Evolutionary conservation across 257 asterid species (phyloP).

Genomic region (Hygrophila difformis): DNA sequence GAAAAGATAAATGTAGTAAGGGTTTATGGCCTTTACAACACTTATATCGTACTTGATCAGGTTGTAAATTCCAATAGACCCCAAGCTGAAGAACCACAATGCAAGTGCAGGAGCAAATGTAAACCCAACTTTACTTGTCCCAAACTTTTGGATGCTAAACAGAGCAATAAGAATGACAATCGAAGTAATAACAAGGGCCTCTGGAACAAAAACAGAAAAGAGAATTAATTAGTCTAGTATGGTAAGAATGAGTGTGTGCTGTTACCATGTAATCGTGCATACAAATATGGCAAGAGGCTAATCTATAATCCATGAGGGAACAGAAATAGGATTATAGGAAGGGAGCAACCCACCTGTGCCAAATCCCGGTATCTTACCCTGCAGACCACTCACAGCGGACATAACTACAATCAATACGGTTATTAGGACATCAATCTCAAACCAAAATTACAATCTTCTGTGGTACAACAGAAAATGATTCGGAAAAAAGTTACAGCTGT

Average conservation of each 20-base stretch:
- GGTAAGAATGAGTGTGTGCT: not conserved
- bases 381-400: conserved; percentile 95
- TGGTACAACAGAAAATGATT: too few species aligned
- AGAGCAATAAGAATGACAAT: conserved; percentile 66
- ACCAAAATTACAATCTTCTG: too few species aligned
- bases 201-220: conserved; percentile 27
- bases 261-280: not conserved
- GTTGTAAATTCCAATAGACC: conserved; percentile 79
- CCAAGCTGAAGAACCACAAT: conserved; percentile 85
- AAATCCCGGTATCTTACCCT: conserved; percentile 77
- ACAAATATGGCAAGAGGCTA: not conserved
- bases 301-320: not conserved
- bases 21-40: conserved; percentile 80
- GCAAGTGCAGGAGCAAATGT: conserved; percentile 89
- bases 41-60: conserved; percentile 50
- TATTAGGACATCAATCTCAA: not conserved
- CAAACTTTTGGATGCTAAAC: conserved; percentile 84
- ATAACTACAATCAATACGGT: conserved; percentile 42
- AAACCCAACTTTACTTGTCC: conserved; percentile 86
- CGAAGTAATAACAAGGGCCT: conserved; percentile 80
- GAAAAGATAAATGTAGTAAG: conserved; percentile 69
- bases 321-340: not conserved
- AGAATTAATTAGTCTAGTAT: conserved; percentile 1
- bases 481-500: too few species aligned
- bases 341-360: conserved; percentile 49